Evolutionary conservation across 257 asterid species (phyloP).

Genomic region (Lithospermum erythrorhizon): DNA sequence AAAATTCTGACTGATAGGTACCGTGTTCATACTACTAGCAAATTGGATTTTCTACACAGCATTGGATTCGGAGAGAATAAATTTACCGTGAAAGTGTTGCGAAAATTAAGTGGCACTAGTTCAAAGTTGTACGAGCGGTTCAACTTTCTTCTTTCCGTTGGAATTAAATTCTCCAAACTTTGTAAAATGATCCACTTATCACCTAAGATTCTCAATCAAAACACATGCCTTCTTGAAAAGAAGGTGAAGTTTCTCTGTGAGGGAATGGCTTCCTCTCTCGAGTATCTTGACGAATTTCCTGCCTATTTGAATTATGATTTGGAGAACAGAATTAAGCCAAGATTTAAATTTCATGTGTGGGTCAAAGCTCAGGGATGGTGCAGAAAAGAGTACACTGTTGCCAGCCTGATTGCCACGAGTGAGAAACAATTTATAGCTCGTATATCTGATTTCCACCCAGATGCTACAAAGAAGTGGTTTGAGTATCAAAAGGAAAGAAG

Average conservation of each 20-base stretch:
- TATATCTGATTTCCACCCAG: slow-evolving; percentile 32
- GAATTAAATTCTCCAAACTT: slow-evolving; percentile 41
- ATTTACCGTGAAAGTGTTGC: slow-evolving; percentile 32
- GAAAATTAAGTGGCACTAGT: slow-evolving; percentile 24
- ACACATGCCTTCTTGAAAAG: slow-evolving; percentile 21
- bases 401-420: slow-evolving; percentile 51
- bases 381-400: slow-evolving; percentile 25
- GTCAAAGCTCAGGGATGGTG: slow-evolving; percentile 36
- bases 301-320: slow-evolving; percentile 47
- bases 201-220: slow-evolving; percentile 47
- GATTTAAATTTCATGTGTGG: slow-evolving; percentile 47
- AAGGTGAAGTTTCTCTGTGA: slow-evolving; percentile 39
- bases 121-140: slow-evolving; percentile 39
- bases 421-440: slow-evolving; percentile 41
- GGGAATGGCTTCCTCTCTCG: slow-evolving; percentile 36
- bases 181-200: slow-evolving; percentile 27
- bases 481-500: slow-evolving; percentile 14
- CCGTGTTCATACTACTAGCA: slow-evolving; percentile 13
- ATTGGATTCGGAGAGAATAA: slow-evolving; percentile 57
- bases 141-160: slow-evolving; percentile 35
- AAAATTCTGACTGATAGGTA: slow-evolving; percentile 29
- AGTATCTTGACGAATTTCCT: slow-evolving; percentile 45
- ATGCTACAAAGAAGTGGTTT: slow-evolving; percentile 35
- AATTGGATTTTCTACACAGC: slow-evolving; percentile 42
- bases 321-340: slow-evolving; percentile 57